Evolutionary conservation across 2,329 filamentous ascomycete genomes (phyloP), one percentile per base, ranked within the genome.

Genomic region (Fusarium goolgardi): DNA sequence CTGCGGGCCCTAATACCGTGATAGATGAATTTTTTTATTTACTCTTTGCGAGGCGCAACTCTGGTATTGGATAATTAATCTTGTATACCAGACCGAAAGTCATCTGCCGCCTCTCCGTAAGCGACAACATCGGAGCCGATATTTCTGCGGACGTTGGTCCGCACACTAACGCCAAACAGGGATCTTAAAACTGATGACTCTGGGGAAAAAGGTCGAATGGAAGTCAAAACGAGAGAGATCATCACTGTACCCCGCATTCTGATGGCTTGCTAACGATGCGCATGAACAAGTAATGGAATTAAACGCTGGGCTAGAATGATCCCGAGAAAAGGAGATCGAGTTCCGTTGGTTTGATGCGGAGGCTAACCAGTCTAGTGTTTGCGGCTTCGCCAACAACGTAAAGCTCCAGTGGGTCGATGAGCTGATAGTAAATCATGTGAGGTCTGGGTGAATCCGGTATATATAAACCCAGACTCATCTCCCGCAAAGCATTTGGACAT

Each of bases 381-480:
- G 57, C 50, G 25, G 45, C 29, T 44, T 62, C 27, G 21, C 35
- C 35, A 49, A 34, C 29, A 47, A 49, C 23, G 47, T 29, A 51
- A 51, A 34, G 25, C 40, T 40, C 29, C 21, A 16, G 68, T 60
- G 68, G 68, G 68, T 34, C 67, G 45, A 34, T 69, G 37, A 35
- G 50, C 65, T 71, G 64, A 71, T 54, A 37, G 20, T 31, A 35
- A 41, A 64, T 70, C 63, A 57, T 71, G 52, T 52, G 39, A 43
- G 49, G 37, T 15, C 31, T 18, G 21, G 11, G 15, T 31, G 16
- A 55, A 44, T 37, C 34, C 16, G n/a, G 21, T 23, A 32, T 21
- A 66, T 66, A 69, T 69, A 71, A 69, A 51, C 58, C 37, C 27
- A 16, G 43, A 21, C 56, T 32, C 34, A 5, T 10, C 13, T 32